phyloP scores from a whole-genome alignment of 805 yeast species.

The Phaffomyces antillensis region DNA sequence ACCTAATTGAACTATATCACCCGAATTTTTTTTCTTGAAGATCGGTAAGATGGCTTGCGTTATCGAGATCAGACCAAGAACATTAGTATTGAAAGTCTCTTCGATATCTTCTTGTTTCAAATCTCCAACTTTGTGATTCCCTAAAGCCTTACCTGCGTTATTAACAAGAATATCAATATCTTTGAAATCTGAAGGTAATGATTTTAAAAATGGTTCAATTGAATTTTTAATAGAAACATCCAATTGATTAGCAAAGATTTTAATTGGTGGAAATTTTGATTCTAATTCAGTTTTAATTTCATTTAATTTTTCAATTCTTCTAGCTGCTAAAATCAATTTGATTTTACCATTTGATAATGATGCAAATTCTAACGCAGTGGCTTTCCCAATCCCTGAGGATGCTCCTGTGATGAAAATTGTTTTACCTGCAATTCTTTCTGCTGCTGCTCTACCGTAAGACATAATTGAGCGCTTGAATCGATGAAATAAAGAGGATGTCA shows the following conservation, averaged over 20 bases:
- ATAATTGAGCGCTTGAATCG: slow-evolving; percentile 21
- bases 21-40: slow-evolving; percentile 61
- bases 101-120: slow-evolving; percentile 58
- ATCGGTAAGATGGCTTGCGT: slow-evolving; percentile 74
- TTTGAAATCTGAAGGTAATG: slow-evolving; percentile 51
- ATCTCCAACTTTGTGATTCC: slow-evolving; percentile 68
- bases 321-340: slow-evolving; percentile 68
- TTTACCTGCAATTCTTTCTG: slow-evolving; percentile 74
- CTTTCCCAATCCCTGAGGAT: slow-evolving; percentile 90
- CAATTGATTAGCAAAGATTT: slow-evolving; percentile 39
- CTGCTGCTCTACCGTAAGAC: slow-evolving; percentile 70
- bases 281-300: slow-evolving; percentile 40
- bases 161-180: slow-evolving; percentile 62
- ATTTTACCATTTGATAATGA: slow-evolving; percentile 65
- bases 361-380: slow-evolving; percentile 85
- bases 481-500: no score
- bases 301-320: slow-evolving; percentile 61
- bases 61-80: slow-evolving; percentile 73
- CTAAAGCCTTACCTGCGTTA: slow-evolving; percentile 78
- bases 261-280: slow-evolving; percentile 37
- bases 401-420: slow-evolving; percentile 87
- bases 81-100: slow-evolving; percentile 81
- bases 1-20: slow-evolving; percentile 70
- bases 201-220: slow-evolving; percentile 42
- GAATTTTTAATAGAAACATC: slow-evolving; percentile 52